These are phyloP conservation scores for Macrocybe gigantea DNA, from an alignment of 768 basidiomycete species.

Conservation along the genomic window DNA sequence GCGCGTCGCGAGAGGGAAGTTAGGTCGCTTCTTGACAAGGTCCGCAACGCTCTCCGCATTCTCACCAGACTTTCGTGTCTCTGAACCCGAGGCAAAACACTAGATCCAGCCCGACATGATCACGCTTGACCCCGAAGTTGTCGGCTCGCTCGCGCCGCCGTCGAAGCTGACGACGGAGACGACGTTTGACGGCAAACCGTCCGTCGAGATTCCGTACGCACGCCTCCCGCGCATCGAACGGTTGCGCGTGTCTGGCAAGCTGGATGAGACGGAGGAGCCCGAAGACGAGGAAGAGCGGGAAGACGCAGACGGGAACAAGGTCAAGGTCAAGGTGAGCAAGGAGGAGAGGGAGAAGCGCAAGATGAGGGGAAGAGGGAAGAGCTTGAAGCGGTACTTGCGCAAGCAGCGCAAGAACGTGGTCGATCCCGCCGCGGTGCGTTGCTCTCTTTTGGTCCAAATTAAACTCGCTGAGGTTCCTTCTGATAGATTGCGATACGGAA, in stretches of 20 bases:
- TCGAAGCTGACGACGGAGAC: conserved; percentile 51
- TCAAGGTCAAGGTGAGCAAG: conserved; percentile 34
- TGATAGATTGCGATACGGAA: conserved; percentile 55
- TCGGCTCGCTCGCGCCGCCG: conserved; percentile 63
- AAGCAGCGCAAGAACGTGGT: conserved; percentile 96
- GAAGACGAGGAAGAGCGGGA: conserved; percentile 33
- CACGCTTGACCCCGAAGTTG: conserved; percentile 69
- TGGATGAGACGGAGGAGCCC: conserved; percentile 57
- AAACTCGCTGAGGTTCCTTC: background rate
- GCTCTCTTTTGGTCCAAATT: background rate
- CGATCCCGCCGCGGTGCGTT: conserved; percentile 58
- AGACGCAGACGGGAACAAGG: conserved; percentile 22
- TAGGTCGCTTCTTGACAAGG: conserved; percentile 85
- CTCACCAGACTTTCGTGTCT: background rate
- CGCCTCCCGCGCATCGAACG: conserved; percentile 77
- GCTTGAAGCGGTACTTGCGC: conserved; percentile 77
- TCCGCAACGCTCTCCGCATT: conserved; percentile 16
- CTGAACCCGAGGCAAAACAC: background rate
- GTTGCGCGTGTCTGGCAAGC: conserved; percentile 66
- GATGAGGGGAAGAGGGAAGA: conserved; percentile 87
- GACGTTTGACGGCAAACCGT: conserved; percentile 32
- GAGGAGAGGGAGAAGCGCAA: conserved; percentile 67
- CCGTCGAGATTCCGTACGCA: conserved; percentile 52
- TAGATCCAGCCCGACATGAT: conserved; percentile 94
- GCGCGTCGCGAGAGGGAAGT: conserved; percentile 87